A percentile compares a stretch with the other conserved stretches of the same genome.
These are phyloP conservation scores for Mortierella sp. DNA, from an alignment of 371 early-diverging fungal species.

Conservation along the genomic window DNA sequence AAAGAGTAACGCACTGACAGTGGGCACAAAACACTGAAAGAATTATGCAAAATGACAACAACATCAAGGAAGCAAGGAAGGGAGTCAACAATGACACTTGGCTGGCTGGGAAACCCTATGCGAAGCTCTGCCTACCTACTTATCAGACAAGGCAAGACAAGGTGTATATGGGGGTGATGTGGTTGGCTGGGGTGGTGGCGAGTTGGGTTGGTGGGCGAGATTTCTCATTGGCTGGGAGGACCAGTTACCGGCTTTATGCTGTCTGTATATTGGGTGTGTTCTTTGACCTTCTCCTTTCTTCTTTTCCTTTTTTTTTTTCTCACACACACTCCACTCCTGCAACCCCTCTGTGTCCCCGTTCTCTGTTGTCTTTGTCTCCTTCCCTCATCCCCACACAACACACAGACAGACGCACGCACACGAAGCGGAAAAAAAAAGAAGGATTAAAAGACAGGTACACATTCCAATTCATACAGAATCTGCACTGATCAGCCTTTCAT, in stretches of 20 bases:
- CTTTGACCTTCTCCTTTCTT: not conserved
- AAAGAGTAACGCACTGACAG: no score
- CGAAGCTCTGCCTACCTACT: no score
- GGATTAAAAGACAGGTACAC: not conserved
- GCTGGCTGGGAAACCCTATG: no score
- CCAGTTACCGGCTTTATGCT: not conserved
- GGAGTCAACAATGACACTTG: no score
- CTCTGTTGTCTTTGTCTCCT: not conserved
- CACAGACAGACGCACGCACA: not conserved
- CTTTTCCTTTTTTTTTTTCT: not conserved
- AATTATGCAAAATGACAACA: no score
- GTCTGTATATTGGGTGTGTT: not conserved
- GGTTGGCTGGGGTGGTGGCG: not conserved
- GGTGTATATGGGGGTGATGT: not conserved
- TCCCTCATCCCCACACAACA: not conserved
- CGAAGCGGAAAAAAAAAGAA: not conserved
- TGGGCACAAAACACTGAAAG: no score
- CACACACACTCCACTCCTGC: slow-evolving; percentile 1
- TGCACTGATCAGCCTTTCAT: not conserved
- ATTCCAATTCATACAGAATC: not conserved
- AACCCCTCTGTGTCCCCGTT: not conserved
- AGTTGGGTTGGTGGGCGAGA: not conserved
- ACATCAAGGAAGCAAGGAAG: no score
- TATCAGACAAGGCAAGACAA: no score
- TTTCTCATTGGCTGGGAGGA: not conserved